phyloP scores from a whole-genome alignment of 495 filamentous ascomycete species.

The Bathelium albidoporum region DNA sequence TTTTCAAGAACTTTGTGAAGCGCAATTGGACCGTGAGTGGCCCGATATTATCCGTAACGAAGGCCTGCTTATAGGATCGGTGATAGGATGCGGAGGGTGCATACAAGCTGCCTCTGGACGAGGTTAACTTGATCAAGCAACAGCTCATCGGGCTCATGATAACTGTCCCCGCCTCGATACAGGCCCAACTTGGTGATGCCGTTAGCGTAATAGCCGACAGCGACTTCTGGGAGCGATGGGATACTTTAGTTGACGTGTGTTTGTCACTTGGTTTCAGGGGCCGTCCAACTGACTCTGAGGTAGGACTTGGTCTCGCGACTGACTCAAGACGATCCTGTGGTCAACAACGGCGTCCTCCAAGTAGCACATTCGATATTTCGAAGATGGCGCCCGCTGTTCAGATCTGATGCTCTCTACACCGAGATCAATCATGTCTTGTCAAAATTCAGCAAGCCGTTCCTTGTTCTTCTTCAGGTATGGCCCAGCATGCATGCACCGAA shows the following conservation, averaged over 20 bases:
- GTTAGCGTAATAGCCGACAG: constrained; percentile 96
- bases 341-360: constrained; percentile 88
- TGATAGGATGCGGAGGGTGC: constrained; percentile 75
- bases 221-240: constrained; percentile 94
- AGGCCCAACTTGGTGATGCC: constrained; percentile 88
- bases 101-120: constrained; percentile 69
- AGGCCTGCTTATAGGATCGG: not conserved
- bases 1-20: constrained; percentile 97
- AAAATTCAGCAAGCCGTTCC: constrained; percentile 71
- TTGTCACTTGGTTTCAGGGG: not conserved
- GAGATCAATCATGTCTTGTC: constrained; percentile 90
- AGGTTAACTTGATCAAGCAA: constrained; percentile 80
- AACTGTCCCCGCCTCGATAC: constrained; percentile 71
- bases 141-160: constrained; percentile 97
- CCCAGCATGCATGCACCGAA: not conserved
- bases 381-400: constrained; percentile 86
- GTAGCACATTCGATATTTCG: constrained; percentile 98
- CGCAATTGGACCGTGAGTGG: constrained; percentile 67
- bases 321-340: constrained; percentile 59
- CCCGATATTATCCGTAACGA: not conserved
- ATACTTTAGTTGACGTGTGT: constrained; percentile 70
- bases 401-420: constrained; percentile 77
- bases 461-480: constrained; percentile 62
- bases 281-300: not conserved
- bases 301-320: constrained; percentile 84